These are phyloP conservation scores for Termitomyces sp. DNA, from an alignment of 768 basidiomycete species.

Conservation along the genomic window DNA sequence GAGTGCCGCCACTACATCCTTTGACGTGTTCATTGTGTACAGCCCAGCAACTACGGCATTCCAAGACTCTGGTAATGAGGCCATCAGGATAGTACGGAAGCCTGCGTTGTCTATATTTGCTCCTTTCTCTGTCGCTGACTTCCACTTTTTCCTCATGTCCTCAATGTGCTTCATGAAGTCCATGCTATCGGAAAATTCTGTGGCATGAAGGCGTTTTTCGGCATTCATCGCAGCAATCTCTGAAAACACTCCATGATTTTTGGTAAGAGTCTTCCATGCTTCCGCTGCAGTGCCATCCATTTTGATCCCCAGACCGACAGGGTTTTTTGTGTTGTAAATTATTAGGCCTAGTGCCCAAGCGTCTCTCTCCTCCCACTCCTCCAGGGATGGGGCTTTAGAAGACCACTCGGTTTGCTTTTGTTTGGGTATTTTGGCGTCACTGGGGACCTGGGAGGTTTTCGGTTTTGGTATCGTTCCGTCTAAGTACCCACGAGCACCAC, in stretches of 20 bases:
- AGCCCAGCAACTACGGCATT: neutral
- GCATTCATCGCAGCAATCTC: neutral
- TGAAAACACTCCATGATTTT: neutral
- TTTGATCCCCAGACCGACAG: no score
- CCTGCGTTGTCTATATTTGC: neutral
- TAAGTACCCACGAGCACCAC: neutral
- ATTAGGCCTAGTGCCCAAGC: neutral
- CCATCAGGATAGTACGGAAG: neutral
- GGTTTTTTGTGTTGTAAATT: no score
- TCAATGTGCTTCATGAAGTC: neutral
- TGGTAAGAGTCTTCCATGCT: neutral
- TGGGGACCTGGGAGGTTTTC: no score
- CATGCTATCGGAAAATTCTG: neutral
- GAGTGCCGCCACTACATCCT: neutral
- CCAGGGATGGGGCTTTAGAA: neutral
- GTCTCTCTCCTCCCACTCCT: neutral
- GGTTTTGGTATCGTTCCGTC: neutral
- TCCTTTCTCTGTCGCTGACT: neutral
- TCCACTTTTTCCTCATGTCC: neutral
- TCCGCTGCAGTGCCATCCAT: neutral
- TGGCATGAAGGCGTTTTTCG: neutral
- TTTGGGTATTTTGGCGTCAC: neutral
- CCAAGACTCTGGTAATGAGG: neutral
- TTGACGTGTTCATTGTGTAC: neutral
- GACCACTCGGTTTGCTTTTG: neutral